Base-by-base conservation (phyloP, 352 stramenopile species). In the Globisporangium paroecandrum region DNA sequence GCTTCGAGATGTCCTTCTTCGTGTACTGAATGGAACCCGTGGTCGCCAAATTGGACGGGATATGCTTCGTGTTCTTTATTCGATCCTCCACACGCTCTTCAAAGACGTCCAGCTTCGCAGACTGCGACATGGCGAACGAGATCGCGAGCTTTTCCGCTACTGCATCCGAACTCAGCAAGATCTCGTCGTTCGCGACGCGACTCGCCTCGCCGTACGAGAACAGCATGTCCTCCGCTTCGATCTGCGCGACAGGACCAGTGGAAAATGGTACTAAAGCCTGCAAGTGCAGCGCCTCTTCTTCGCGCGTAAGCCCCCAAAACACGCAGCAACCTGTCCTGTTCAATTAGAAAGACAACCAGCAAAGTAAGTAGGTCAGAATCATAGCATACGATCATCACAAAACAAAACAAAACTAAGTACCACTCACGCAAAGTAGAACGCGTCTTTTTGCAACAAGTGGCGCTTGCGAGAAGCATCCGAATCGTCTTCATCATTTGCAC, bases 111-210 rank as follows among this genome's bases (percentile, higher is more conserved):
- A 98, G 77, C 64, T 97, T 97, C 29, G 87, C 87, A 18, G 89
- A 97, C 74, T 98, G 94, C 8, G 93, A 83, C 77, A 98, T 89
- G 12, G 94, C 91, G 72, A 97, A 98, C 13, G 83, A 95, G 12
- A 98, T 82, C 22, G 91, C 89, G 5, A 98, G 85, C 69, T 95
- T 97, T 73, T 98, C 92, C 1, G 83, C 78, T 41, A 91, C 77
- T 22, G 72, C 87, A 13, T 72, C 73, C 22, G 87, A 89, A 34
- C 73, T 83, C 13, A 98, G 77, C 56, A 75, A 66, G 57, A 98
- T 95, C 24, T 83, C 81, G 73, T 98, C 91, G 65, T 93, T 94
- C 18, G 74, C 75, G 43, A 93, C 79, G 66, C 71, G 76, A 47
- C 78, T 89, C 22, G 32, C 60, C 20, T 82, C 75, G 27, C 74